Evolutionary conservation across 495 filamentous ascomycete species (phyloP), one percentile per base, ranked within the genome.

Genomic region (Opeltia flavorubescens): DNA sequence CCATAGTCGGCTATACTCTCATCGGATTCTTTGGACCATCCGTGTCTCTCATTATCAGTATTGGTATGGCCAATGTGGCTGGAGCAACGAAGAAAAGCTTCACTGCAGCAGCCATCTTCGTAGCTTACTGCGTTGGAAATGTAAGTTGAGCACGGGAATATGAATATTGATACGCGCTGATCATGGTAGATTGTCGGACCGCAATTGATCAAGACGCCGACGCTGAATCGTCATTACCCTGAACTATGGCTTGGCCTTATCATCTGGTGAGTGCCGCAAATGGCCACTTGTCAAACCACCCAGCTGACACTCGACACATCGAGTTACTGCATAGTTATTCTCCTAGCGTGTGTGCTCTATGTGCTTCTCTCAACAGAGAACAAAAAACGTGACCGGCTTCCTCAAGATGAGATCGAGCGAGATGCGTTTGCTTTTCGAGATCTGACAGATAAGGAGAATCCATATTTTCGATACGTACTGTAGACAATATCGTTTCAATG

Each of bases 71-170:
- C 15, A 86, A 87, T 52, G 75, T 87, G 0, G 83, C 83, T 1
- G 84, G 84, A 0, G 75, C 80, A 15, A 87, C 82, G 5, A 89
- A 89, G 61, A 86, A 86, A 65, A 78, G 75, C 46, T 70, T 78
- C 50, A 85, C 79, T 68, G 77, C 80, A 0, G 76, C 78, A 0
- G 76, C 76, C 1, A 80, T 83, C 24, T 87, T 86, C 50, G 78
- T 83, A 0, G 81, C 78, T 0, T 85, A 86, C 57, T 80, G 77
- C 41, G 76, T 85, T 2, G 83, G 83, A 15, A 78, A 80, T 50
- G 49, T 56, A 40, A 43, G 46, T 18, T 7, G 17, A n/a, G n/a
- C n/a, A n/a, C n/a, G n/a, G n/a, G 23, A 27, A 29, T n/a, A 12
- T 23, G 4, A 4, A 11, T 9, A 35, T 17, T 12, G 8, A 30